A percentile compares a stretch with the other conserved stretches of the same genome.
These are phyloP conservation scores for Uronychia setigera DNA, from an alignment of 73 alveolate species.

Conservation along the genomic window DNA sequence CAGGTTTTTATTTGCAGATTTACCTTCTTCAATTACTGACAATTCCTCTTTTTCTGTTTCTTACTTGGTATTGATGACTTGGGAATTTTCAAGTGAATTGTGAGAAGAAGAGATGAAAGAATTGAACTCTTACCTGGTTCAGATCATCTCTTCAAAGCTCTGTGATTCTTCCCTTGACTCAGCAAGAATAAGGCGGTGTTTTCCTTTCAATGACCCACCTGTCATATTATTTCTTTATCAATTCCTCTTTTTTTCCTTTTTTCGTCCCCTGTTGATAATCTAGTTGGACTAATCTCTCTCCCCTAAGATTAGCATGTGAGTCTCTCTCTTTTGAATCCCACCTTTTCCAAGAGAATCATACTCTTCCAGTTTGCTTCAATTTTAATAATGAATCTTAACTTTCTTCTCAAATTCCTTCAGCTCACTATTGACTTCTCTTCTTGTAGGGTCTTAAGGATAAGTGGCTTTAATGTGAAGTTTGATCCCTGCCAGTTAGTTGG, in stretches of 20 bases:
- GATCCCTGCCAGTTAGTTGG: neutral
- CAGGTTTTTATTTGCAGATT: too few species aligned
- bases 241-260: neutral
- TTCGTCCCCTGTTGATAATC: neutral
- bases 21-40: neutral
- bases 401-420: neutral
- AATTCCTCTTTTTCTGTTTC: too few species aligned
- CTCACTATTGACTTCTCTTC: too few species aligned
- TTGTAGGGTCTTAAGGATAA: neutral
- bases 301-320: neutral
- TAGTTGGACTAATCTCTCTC: neutral
- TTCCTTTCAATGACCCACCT: neutral
- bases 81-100: too few species aligned
- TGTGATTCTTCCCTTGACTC: conserved; percentile 1
- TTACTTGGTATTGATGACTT: too few species aligned
- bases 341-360: too few species aligned
- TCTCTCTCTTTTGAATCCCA: neutral
- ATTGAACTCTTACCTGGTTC: neutral
- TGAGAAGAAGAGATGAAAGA: too few species aligned
- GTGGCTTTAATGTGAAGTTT: neutral
- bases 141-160: neutral
- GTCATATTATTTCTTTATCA: neutral
- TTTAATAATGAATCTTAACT: neutral
- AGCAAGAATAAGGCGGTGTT: neutral
- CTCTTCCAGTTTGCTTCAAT: too few species aligned